Evolutionary conservation across 257 asterid genomes (phyloP), one percentile per base, ranked within the genome.

Genomic region (Penstemon davidsonii): DNA sequence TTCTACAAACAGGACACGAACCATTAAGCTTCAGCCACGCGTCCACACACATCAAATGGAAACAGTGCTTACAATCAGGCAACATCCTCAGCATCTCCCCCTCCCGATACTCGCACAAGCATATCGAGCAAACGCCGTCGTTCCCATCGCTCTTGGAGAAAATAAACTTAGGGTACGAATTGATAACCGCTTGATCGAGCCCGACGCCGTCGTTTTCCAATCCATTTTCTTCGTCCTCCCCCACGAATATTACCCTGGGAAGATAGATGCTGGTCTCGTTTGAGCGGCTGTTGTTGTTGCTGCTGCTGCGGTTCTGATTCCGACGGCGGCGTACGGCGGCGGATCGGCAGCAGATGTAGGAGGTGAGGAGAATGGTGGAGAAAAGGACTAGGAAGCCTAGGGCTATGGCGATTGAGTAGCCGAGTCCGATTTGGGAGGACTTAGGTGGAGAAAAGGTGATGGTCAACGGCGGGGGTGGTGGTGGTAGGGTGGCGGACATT

Each of bases 281-380:
- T 4, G 91, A 72, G 56, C 18, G 18, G 18, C 18, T 15, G 18
- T 5, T 15, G 18, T 15, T 15, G 18, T 15, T 15, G 18, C 0
- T 15, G 18, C 33, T 25, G 33, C 33, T 25, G 33, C 33, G 74
- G 61, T 52, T 65, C 0, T 7, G 64, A 45, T 60, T 25, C 3
- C 5, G 80, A 43, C 90, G 92, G 25, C 89, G 88, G 11, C 87
- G 87, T 8, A 73, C 64, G 61, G 85, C 78, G 68, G 79, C 76
- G 79, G 86, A 85, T 58, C 96, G 95, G 87, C 87, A 88, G 87
- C 90, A 93, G 71, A 86, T 70, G 86, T 90, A 93, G 75, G 97
- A 85, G 49, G 92, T 64, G 42, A 93, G 83, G 73, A 93, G 79
- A 71, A 86, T 9, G 18, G 88, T 66, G 79, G 95, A 90, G 85